Evolutionary conservation across 2,329 filamentous ascomycete genomes (phyloP).

Genomic region (Zasmidium angulare): DNA sequence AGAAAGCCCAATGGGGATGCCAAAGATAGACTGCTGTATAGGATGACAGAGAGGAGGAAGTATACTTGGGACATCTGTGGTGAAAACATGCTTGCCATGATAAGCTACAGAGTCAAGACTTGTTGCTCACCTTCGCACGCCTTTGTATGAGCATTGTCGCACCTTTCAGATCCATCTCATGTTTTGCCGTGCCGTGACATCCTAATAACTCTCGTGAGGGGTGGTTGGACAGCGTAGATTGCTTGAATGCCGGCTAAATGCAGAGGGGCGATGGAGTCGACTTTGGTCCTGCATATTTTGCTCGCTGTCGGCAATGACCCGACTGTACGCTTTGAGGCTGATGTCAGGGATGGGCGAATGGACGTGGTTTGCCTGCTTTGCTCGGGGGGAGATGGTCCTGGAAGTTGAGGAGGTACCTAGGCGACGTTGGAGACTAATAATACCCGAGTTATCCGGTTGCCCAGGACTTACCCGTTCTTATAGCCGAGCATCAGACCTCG

Average conservation of each 20-base stretch:
- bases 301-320: neutral
- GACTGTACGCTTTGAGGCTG: neutral
- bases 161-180: neutral
- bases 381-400: neutral
- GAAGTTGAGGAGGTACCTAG: neutral
- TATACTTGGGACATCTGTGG: neutral
- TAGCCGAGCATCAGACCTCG: neutral
- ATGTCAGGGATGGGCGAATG: neutral
- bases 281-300: neutral
- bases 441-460: neutral
- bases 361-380: neutral
- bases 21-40: neutral
- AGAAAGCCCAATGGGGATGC: neutral
- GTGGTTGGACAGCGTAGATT: neutral
- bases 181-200: neutral
- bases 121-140: too few species aligned
- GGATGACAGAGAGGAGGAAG: neutral
- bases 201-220: neutral
- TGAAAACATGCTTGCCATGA: too few species aligned
- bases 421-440: neutral
- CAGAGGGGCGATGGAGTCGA: neutral
- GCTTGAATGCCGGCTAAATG: neutral
- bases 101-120: too few species aligned
- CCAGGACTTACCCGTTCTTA: neutral
- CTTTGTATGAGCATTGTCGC: too few species aligned